Evolutionary conservation across 2,329 filamentous ascomycete genomes (phyloP).

Genomic region (Diplodia sapinea): DNA sequence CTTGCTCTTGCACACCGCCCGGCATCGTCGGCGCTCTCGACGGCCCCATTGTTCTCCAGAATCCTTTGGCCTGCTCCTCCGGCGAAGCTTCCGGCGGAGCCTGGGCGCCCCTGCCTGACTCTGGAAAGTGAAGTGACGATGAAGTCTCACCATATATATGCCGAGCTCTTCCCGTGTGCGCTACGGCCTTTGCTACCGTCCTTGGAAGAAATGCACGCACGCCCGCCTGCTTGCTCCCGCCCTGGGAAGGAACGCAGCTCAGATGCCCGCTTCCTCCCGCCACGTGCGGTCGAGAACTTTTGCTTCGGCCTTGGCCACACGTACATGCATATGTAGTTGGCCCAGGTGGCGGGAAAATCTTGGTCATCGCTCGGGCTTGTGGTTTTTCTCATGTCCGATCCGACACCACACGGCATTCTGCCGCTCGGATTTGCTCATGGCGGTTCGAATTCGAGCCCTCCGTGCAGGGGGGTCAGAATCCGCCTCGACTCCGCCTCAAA

Average conservation of each 20-base stretch:
- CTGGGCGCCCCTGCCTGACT: background rate
- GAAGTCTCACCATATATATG: constrained; percentile 15
- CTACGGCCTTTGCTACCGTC: background rate
- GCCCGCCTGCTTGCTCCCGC: too few relatives aligned
- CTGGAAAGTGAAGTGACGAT: background rate
- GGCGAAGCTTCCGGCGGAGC: too few relatives aligned
- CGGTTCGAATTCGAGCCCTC: background rate
- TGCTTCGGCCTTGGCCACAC: too few relatives aligned
- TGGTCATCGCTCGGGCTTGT: constrained; percentile 15
- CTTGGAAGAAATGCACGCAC: background rate
- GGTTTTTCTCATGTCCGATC: background rate
- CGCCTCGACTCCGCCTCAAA: background rate
- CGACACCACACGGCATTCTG: background rate
- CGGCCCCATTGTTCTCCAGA: background rate
- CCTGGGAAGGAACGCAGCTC: too few relatives aligned
- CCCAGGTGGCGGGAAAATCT: background rate
- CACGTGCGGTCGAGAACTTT: background rate
- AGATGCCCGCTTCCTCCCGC: background rate
- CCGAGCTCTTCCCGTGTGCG: background rate
- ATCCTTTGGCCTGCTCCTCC: background rate
- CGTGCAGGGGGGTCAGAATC: background rate
- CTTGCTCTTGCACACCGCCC: constrained; percentile 15
- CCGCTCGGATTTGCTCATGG: background rate
- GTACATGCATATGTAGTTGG: background rate
- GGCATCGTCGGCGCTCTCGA: background rate